These are phyloP conservation scores for Neurospora sp. DNA, from an alignment of 495 filamentous ascomycete species.

Conservation along the genomic window DNA sequence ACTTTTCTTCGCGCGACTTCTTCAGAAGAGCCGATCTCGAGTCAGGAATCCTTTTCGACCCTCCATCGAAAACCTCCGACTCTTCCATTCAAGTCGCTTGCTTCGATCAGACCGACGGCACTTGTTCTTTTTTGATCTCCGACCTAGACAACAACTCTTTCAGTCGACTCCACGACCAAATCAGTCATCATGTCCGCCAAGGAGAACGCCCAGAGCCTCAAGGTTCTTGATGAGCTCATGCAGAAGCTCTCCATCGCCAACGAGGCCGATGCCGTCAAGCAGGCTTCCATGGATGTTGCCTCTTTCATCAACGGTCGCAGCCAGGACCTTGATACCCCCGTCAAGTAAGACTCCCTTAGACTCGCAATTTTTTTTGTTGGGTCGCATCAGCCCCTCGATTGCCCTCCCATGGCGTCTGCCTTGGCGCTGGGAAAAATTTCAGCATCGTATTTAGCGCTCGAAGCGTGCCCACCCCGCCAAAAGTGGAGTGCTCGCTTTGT, in stretches of 20 bases:
- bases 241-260: conserved; percentile 44
- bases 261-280: conserved; percentile 39
- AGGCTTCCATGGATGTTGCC: conserved; percentile 34
- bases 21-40: conserved; percentile 27
- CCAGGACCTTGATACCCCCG: conserved; percentile 40
- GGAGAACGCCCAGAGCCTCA: conserved; percentile 41
- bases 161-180: conserved; percentile 4
- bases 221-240: conserved; percentile 44
- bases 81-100: conserved; percentile 7
- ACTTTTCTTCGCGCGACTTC: conserved; percentile 16
- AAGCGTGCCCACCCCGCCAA: neutral
- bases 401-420: neutral
- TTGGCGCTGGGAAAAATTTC: neutral
- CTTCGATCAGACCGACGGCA: conserved; percentile 19
- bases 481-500: neutral
- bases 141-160: neutral
- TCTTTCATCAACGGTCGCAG: conserved; percentile 44
- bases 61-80: conserved; percentile 30
- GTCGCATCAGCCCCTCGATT: neutral
- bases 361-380: neutral
- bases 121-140: conserved; percentile 14
- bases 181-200: conserved; percentile 23
- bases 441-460: neutral
- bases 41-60: conserved; percentile 24
- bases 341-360: conserved; percentile 26